phyloP scores from a whole-genome alignment of 139 green algal species.

The Chlamydomonas asymmetrica region DNA sequence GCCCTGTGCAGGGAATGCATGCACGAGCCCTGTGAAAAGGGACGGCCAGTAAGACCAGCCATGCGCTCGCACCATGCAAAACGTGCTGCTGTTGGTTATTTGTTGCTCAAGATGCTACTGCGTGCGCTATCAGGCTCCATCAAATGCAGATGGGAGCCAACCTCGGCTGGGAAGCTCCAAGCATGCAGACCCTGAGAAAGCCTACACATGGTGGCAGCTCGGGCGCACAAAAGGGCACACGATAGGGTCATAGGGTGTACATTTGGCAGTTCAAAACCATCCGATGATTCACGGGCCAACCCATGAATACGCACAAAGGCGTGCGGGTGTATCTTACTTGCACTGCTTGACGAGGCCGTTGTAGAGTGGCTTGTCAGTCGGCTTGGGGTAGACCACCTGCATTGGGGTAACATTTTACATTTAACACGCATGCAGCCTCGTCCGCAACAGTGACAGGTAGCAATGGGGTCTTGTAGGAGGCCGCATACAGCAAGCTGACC shows the following conservation, averaged over 20 bases:
- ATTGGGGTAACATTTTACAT: slow-evolving; percentile 2
- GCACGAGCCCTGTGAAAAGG: background rate
- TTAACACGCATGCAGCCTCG: background rate
- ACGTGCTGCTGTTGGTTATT: no score
- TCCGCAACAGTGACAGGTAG: background rate
- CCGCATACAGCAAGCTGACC: no score
- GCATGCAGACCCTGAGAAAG: no score
- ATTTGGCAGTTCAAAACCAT: background rate
- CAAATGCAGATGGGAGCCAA: no score
- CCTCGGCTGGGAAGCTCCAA: no score
- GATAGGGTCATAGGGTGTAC: no score
- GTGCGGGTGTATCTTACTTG: background rate
- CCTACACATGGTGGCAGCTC: no score
- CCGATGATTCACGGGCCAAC: background rate
- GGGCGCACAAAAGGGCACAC: no score
- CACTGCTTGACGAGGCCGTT: slow-evolving; percentile 79
- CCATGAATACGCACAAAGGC: background rate
- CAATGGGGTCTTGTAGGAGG: no score
- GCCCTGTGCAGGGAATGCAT: slow-evolving; percentile 16
- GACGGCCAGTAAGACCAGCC: background rate
- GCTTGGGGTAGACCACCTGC: slow-evolving; percentile 88
- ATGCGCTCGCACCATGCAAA: slow-evolving; percentile 12
- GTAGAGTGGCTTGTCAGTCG: slow-evolving; percentile 86
- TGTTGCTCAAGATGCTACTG: no score
- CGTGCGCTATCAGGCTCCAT: no score